phyloP scores from a whole-genome alignment of 2,329 filamentous ascomycete genomes.

The Anisogramma anomala region DNA sequence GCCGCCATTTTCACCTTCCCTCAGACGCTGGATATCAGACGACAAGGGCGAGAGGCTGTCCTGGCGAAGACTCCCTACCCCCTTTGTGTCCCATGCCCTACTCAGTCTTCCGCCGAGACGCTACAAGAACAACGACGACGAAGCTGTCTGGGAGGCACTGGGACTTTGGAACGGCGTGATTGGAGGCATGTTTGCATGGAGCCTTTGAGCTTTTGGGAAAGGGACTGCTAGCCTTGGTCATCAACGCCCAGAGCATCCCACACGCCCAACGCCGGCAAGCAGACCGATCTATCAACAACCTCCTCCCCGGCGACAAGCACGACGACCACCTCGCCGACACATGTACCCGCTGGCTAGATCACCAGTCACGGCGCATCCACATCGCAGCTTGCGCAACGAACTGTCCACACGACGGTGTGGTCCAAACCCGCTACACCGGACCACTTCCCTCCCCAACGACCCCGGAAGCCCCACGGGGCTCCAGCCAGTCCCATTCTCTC shows the following conservation, averaged over 20 bases:
- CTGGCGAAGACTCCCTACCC: background rate
- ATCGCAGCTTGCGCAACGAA: slow-evolving; percentile 19
- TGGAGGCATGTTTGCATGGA: slow-evolving; percentile 9
- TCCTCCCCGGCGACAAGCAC: slow-evolving; percentile 15
- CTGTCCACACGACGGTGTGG: slow-evolving; percentile 22
- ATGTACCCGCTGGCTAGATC: slow-evolving; percentile 25
- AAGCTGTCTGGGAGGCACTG: background rate
- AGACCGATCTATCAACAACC: slow-evolving; percentile 14
- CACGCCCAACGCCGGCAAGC: slow-evolving; percentile 2
- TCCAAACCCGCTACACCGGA: slow-evolving; percentile 20
- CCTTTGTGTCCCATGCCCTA: background rate
- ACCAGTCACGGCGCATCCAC: slow-evolving; percentile 22
- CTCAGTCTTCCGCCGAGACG: background rate
- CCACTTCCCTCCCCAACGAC: slow-evolving; percentile 21
- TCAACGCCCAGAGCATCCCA: background rate
- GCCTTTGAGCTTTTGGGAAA: slow-evolving; percentile 5
- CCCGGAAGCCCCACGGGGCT: slow-evolving; percentile 41
- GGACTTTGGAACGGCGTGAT: slow-evolving; percentile 5
- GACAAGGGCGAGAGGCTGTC: slow-evolving; percentile 26
- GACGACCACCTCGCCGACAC: slow-evolving; percentile 21
- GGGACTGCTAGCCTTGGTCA: slow-evolving; percentile 12
- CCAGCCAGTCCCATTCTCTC: slow-evolving; percentile 44
- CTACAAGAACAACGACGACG: background rate
- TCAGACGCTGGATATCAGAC: slow-evolving; percentile 33
- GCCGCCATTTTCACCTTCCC: slow-evolving; percentile 20